phyloP scores from a whole-genome alignment of 345 rosid genomes.

The Barbarea vulgaris region DNA sequence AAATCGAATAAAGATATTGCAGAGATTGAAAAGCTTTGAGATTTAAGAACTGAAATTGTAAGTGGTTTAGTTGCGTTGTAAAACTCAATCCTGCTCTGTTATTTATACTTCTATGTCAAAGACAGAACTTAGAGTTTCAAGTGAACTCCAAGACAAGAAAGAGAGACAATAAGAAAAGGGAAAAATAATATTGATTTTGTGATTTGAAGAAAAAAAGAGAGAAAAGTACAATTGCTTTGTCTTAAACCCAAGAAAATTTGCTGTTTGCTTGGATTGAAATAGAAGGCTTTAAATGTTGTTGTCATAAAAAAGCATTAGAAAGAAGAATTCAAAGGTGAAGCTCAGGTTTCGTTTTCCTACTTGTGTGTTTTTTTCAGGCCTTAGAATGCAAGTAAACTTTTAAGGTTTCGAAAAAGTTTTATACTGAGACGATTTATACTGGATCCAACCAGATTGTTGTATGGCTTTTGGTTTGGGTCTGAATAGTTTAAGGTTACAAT shows the following conservation, averaged over 20 bases:
- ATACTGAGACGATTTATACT: background rate
- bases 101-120: conserved; percentile 17
- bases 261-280: conserved; percentile 42
- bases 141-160: conserved; percentile 37
- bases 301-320: conserved; percentile 21
- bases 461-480: no score
- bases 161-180: background rate
- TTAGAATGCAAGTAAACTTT: conserved; percentile 32
- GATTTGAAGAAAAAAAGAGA: conserved; percentile 10
- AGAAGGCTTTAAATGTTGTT: conserved; percentile 29
- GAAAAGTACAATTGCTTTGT: conserved; percentile 31
- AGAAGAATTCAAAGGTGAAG: conserved; percentile 6
- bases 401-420: background rate
- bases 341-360: conserved; percentile 35
- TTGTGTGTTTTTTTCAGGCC: conserved; percentile 2
- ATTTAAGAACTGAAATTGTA: background rate
- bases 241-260: conserved; percentile 35
- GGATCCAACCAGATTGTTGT: background rate
- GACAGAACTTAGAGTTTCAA: conserved; percentile 21
- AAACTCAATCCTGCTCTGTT: conserved; percentile 18
- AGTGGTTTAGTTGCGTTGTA: conserved; percentile 5
- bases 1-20: background rate
- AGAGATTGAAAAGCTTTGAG: background rate
- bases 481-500: no score
- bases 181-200: background rate